A percentile compares a stretch with the other conserved stretches of the same genome.
Evolutionary conservation across 495 filamentous ascomycete species (phyloP).

Genomic region (Neurospora sp.): DNA sequence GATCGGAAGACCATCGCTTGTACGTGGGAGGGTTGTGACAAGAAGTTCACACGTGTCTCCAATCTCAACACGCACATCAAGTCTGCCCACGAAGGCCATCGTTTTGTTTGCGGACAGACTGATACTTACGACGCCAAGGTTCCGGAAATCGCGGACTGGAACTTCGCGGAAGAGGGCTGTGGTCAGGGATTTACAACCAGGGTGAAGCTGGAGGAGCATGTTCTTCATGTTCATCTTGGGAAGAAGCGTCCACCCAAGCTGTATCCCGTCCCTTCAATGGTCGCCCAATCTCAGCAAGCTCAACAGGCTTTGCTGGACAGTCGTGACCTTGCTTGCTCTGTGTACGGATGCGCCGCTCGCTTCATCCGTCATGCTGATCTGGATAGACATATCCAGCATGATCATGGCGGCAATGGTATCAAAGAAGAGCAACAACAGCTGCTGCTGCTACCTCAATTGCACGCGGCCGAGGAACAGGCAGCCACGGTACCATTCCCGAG

Average conservation of each 20-base stretch:
- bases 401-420: constrained; percentile 8
- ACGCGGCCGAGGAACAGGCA: neutral
- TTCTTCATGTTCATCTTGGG: constrained; percentile 65
- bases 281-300: neutral
- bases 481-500: neutral
- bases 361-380: constrained; percentile 63
- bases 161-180: constrained; percentile 51
- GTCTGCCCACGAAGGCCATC: constrained; percentile 58
- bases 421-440: constrained; percentile 11
- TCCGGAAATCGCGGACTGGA: constrained; percentile 50
- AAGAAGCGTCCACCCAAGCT: constrained; percentile 33
- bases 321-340: constrained; percentile 47
- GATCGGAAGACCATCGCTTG: constrained; percentile 56
- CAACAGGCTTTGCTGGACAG: constrained; percentile 38
- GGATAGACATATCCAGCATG: constrained; percentile 48
- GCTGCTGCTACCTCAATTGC: neutral
- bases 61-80: constrained; percentile 74
- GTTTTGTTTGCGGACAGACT: constrained; percentile 63
- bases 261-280: constrained; percentile 21
- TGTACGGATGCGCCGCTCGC: constrained; percentile 42
- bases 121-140: constrained; percentile 45
- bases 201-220: constrained; percentile 67
- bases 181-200: constrained; percentile 59
- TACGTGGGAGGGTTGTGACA: constrained; percentile 51
- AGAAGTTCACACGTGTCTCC: constrained; percentile 63